phyloP scores from a whole-genome alignment of 345 rosid genomes.

The Punica granatum region DNA sequence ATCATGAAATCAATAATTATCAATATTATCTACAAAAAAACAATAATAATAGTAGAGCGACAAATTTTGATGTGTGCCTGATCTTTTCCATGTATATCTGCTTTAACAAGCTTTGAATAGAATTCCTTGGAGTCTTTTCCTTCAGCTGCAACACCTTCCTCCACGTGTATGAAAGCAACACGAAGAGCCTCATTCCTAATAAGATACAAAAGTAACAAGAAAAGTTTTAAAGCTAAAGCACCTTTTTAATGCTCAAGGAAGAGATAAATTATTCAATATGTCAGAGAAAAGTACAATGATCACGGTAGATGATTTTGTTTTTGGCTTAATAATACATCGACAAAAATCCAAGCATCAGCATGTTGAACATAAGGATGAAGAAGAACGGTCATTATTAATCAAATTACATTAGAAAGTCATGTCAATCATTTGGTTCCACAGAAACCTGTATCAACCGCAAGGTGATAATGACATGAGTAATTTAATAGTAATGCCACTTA shows the following conservation, averaged over 20 bases:
- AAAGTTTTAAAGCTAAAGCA: too few relatives aligned
- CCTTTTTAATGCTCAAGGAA: too few relatives aligned
- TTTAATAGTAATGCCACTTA: not conserved
- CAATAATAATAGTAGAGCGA: not conserved
- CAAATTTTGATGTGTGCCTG: conserved; percentile 39
- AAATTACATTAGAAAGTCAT: not conserved
- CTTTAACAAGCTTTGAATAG: conserved; percentile 92
- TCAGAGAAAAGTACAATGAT: not conserved
- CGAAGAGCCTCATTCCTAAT: conserved; percentile 92
- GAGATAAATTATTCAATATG: too few relatives aligned
- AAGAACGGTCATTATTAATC: not conserved
- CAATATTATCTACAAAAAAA: not conserved
- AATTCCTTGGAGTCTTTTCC: conserved; percentile 52
- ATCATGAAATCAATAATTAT: not conserved
- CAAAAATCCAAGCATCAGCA: not conserved
- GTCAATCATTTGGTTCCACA: not conserved
- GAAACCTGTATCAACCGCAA: not conserved
- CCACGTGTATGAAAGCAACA: conserved; percentile 91
- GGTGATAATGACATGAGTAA: not conserved
- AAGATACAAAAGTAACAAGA: conserved; percentile 7
- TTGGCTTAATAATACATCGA: not conserved
- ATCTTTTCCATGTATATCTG: conserved; percentile 97
- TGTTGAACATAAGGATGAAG: not conserved
- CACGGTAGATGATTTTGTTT: not conserved
- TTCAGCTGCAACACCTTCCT: conserved; percentile 51